Conservation (phyloP, 331 rosid genomes). For the Malus hybrid region DNA sequence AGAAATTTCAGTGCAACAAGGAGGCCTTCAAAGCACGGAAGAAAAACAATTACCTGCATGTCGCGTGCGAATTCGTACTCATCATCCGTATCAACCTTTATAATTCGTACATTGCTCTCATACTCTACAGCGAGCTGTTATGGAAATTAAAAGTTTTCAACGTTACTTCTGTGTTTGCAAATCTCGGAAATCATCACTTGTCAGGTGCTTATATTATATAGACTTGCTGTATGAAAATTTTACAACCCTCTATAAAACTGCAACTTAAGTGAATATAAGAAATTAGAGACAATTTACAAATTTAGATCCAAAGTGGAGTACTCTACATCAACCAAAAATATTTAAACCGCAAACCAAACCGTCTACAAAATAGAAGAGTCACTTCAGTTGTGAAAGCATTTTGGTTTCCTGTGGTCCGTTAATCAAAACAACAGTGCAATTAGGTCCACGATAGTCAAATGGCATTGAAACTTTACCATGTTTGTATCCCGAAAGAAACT, state of each 20-base stretch:
- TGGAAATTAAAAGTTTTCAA: neutral
- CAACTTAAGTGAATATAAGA: neutral
- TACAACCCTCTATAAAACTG: neutral
- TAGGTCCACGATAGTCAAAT: neutral
- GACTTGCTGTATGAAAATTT: neutral
- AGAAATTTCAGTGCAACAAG: too few species aligned
- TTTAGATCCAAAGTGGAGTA: neutral
- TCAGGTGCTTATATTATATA: neutral
- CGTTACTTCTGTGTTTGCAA: neutral
- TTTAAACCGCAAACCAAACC: neutral
- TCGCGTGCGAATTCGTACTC: conserved; percentile 79
- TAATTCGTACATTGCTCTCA: conserved; percentile 43
- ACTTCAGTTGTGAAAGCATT: neutral
- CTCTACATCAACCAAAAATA: neutral
- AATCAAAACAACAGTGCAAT: neutral
- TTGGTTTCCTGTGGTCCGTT: neutral
- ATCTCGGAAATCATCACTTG: neutral
- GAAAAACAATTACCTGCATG: conserved; percentile 63
- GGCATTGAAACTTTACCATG: neutral
- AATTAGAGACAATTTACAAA: neutral
- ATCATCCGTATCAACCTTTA: conserved; percentile 92
- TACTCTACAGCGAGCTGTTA: conserved; percentile 90
- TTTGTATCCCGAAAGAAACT: neutral
- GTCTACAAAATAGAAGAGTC: neutral
- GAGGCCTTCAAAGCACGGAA: neutral